Evolutionary conservation across 306 rosid genomes (phyloP).

Genomic region (Sicyos edulis): DNA sequence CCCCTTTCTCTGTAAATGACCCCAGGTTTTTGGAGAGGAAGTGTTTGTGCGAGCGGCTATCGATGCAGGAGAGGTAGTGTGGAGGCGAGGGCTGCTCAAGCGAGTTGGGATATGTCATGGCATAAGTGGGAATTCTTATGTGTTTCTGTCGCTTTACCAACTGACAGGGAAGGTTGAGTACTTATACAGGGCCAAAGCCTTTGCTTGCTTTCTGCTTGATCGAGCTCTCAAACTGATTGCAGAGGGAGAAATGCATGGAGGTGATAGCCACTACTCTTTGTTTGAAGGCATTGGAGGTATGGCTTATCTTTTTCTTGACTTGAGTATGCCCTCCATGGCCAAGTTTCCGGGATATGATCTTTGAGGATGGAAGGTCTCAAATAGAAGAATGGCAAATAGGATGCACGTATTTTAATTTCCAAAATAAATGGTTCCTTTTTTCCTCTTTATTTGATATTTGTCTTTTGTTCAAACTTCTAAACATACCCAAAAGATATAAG

Average conservation of each 20-base stretch:
- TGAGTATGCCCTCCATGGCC: constrained; percentile 50
- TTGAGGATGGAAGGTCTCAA: not conserved
- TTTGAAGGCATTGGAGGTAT: constrained; percentile 82
- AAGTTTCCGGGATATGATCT: constrained; percentile 71
- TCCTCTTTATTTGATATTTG: not conserved
- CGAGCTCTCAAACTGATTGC: constrained; percentile 43
- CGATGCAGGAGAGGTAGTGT: constrained; percentile 67
- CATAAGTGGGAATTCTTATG: constrained; percentile 66
- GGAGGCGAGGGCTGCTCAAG: constrained; percentile 71
- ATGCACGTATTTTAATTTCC: not conserved
- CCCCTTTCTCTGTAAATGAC: not conserved
- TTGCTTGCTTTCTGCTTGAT: constrained; percentile 64
- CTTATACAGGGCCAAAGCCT: constrained; percentile 72
- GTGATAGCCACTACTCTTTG: constrained; percentile 63
- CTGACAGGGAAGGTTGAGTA: constrained; percentile 53
- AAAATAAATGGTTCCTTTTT: not conserved
- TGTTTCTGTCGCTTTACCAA: constrained; percentile 71
- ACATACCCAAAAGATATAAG: not conserved
- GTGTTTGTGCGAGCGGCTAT: constrained; percentile 61
- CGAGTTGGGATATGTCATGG: constrained; percentile 83
- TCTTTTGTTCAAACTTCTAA: not conserved
- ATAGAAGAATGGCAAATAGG: not conserved
- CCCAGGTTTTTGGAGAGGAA: constrained; percentile 53
- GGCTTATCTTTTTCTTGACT: constrained; percentile 58
- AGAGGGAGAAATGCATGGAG: constrained; percentile 70